Evolutionary conservation across 805 yeast species (phyloP), one percentile per base, ranked within the genome.

Genomic region (Candida sithepensis): DNA sequence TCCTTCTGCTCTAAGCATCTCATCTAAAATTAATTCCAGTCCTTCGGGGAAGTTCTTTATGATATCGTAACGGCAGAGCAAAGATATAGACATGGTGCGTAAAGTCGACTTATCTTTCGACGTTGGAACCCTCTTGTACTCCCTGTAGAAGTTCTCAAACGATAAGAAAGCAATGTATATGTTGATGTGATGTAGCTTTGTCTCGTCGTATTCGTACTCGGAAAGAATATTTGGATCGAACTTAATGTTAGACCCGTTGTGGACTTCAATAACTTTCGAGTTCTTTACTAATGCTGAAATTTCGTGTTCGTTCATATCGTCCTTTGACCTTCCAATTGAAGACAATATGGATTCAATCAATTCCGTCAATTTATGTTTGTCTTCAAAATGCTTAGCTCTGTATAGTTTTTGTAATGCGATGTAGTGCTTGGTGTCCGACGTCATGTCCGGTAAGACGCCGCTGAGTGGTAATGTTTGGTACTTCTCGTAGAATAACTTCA

Each of bases 391-490:
- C 57, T 84, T 84, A 1, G 61, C 66, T 16, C 73, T 63, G 59
- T 88, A 92, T 3, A 88, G 55, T 0, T 58, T 58, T 60, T 82
- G 85, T 33, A 92, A 65, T 8, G 58, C 63, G 2, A 84, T 70
- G 61, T 86, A 92, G 46, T 71, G 71, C 8, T 66, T 64, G 0
- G 96, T 84, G 51, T 82, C 80, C 0, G 96, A 79, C 19, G 87
- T 85, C 97, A 92, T 92, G 62, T 91, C 98, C 0, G 96, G 96
- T 5, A 91, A 60, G 0, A 69, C 75, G 0, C 96, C 96, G 2
- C 84, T 73, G 2, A 88, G 64, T 0, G 96, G 96, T n/a, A 88
- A 68, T 4, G 67, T 61, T 3, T 60, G 55, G 41, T 65, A 58
- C 16, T 63, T 58, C 20, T 68, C 64, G 37, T 81, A 72, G 61